Base-by-base conservation (phyloP, 2,329 filamentous ascomycete genomes). In the Aspergillus fijiensis region DNA sequence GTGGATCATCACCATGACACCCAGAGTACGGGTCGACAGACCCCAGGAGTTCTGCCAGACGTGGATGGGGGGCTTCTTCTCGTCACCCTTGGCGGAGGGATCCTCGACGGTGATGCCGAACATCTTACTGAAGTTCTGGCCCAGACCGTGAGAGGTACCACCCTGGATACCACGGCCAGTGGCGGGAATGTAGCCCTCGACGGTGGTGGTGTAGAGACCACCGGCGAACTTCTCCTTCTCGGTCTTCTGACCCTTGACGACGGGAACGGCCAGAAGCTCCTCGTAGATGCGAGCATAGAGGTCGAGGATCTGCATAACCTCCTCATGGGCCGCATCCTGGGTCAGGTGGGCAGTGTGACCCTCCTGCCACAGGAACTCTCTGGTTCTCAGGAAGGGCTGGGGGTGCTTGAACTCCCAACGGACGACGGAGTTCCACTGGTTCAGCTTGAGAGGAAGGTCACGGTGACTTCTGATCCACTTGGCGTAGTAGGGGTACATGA, bases 21-120 rank as follows among this genome's bases (percentile, higher is more conserved):
- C 96, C 67, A 99, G 96, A 59, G 94, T 92, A 74, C 95, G 92
- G 57, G 95, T 99, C 1, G 94, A 98, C 62, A 99, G 86, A 79
- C 95, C 95, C 95, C 95, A 99, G 14, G 92, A 97, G 82, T 99
- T 99, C 77, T 99, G 95, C 93, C 94, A 98, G 59, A 98, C 93
- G 73, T 94, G 82, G 59, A 97, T 81, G 71, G 92, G 88, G 68
- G 88, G 84, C 66, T 90, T 90, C 79, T 91, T 89, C 76, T 95
- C 87, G 52, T 85, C 87, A 51, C 84, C 81, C 72, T 88, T 87
- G 54, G 84, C 85, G 61, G 83, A 68, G 25, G 95, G 95, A 73
- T 99, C 93, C 77, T 99, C 94, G 31, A 99, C 92, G 0, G 90
- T 96, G 76, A 99, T 98, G 77, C 95, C 90, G 76, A 98, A 99